Base-by-base conservation (phyloP, 139 green algal genomes). In the Diplosphaera chodatii region DNA sequence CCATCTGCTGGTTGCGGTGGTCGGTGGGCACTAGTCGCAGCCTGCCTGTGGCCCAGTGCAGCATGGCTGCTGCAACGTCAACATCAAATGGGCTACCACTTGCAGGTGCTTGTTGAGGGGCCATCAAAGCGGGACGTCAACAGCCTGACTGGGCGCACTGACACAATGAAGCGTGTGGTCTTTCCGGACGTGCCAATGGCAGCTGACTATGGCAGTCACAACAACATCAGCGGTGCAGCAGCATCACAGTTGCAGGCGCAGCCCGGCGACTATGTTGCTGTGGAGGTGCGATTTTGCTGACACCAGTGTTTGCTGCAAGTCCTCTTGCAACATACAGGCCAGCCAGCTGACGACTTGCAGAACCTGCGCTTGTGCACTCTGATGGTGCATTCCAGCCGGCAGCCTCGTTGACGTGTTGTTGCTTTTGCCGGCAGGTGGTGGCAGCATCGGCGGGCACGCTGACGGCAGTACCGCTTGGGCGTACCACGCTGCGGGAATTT, bases 71-170 rank as follows among this genome's bases (percentile, higher is more conserved):
- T n/a, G n/a, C n/a, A n/a, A n/a, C n/a, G n/a, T n/a, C n/a, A n/a
- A n/a, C n/a, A n/a, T n/a, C n/a, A n/a, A n/a, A n/a, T n/a, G n/a
- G n/a, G n/a, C n/a, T n/a, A n/a, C n/a, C n/a, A n/a, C n/a, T n/a
- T 71, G 28, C 66, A 87, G 70, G 88, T 94, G 28, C 81, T 96
- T 40, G 75, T 94, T 4, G 86, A 96, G 68, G 90, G 89, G 0
- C 55, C 67, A 13, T 81, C 88, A 1, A 75, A 76, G 21, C 72
- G 72, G 2, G 72, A 69, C 8, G 76, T 64, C 10, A 32, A 31
- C 25, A 32, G 66, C 25, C 69, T 88, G 34, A 90, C 82, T 0
- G 90, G 89, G 27, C 72, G 84, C 23, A 90, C 83, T 2, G 84
- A 84, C 79, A 90, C 71, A 32, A 88, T 89, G 67, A 92, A 92